A percentile compares a stretch with the other conserved stretches of the same genome.
phyloP scores from a whole-genome alignment of 305 asterid species.

The Andrographis paniculata region DNA sequence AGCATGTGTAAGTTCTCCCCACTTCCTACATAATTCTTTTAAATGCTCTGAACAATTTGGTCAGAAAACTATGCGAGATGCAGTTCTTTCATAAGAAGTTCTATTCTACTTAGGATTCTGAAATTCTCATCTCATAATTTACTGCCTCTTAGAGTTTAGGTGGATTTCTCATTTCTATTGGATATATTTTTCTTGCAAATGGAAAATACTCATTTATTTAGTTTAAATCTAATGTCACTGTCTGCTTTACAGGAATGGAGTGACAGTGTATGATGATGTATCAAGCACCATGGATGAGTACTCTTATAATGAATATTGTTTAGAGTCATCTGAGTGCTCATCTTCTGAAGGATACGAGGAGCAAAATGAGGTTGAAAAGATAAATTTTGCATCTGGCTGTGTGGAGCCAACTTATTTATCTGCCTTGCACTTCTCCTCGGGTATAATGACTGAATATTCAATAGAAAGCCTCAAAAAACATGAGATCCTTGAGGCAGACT shows the following conservation, averaged over 20 bases:
- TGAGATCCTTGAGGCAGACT: constrained; percentile 25
- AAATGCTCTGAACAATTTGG: constrained; percentile 7
- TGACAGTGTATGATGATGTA: constrained; percentile 31
- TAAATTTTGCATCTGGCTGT: constrained; percentile 17
- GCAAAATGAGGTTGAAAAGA: constrained; percentile 40
- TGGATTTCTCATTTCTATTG: constrained; percentile 16
- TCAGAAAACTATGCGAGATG: constrained; percentile 10
- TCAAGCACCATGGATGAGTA: constrained; percentile 38
- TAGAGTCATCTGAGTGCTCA: constrained; percentile 64
- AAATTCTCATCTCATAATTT: neutral
- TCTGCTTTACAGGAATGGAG: constrained; percentile 36
- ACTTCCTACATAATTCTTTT: constrained; percentile 11
- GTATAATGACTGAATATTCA: constrained; percentile 30
- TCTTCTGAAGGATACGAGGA: constrained; percentile 54
- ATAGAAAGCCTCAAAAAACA: constrained; percentile 24
- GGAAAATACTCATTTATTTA: neutral
- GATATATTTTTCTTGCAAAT: constrained; percentile 5
- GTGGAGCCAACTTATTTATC: constrained; percentile 51
- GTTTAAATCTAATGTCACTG: neutral
- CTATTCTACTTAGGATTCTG: constrained; percentile 11
- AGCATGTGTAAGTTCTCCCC: constrained; percentile 34
- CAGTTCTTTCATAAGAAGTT: constrained; percentile 6
- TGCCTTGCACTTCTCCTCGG: constrained; percentile 53
- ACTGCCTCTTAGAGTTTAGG: constrained; percentile 15
- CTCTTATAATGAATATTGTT: constrained; percentile 47